Conservation (phyloP, 108 stramenopile genomes). For the Nitzschia putrida region DNA sequence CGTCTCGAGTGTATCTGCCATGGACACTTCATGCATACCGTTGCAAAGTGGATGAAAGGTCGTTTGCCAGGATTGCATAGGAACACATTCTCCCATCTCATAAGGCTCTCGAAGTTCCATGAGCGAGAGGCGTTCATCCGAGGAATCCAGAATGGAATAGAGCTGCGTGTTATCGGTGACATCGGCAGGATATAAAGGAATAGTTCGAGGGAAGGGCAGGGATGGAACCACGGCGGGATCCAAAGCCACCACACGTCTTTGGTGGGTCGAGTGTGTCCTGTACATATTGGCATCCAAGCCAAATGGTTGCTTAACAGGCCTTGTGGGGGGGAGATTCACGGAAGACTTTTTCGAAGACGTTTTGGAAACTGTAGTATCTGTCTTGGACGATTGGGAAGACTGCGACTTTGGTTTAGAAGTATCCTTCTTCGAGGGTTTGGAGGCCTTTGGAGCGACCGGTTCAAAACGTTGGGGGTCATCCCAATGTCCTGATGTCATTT, state of each 20-base stretch:
- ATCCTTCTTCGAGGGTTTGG: conserved; percentile 1
- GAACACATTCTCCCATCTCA: conserved; percentile 61
- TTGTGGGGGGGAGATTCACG: conserved; percentile 16
- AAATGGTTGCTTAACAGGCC: conserved; percentile 3
- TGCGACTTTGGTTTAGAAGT: neutral
- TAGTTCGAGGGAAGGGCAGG: conserved; percentile 7
- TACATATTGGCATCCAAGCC: conserved; percentile 23
- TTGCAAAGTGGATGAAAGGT: conserved; percentile 70
- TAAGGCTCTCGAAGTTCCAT: conserved; percentile 66
- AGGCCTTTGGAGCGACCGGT: neutral
- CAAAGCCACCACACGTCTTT: conserved; percentile 29
- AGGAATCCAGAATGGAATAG: conserved; percentile 56
- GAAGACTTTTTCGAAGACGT: neutral
- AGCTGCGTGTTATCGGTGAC: conserved; percentile 72
- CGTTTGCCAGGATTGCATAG: conserved; percentile 84
- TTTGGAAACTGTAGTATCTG: neutral
- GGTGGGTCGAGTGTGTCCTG: neutral
- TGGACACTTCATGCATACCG: conserved; percentile 56
- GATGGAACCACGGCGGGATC: conserved; percentile 1
- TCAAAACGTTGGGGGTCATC: neutral
- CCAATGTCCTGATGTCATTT: conserved; percentile 28
- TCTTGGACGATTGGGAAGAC: neutral
- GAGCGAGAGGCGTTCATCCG: conserved; percentile 43
- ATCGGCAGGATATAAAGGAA: conserved; percentile 50
- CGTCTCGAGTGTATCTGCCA: conserved; percentile 34